Base-by-base conservation (phyloP, 208 protist genomes). In the Endotrypanum monterogeii region DNA sequence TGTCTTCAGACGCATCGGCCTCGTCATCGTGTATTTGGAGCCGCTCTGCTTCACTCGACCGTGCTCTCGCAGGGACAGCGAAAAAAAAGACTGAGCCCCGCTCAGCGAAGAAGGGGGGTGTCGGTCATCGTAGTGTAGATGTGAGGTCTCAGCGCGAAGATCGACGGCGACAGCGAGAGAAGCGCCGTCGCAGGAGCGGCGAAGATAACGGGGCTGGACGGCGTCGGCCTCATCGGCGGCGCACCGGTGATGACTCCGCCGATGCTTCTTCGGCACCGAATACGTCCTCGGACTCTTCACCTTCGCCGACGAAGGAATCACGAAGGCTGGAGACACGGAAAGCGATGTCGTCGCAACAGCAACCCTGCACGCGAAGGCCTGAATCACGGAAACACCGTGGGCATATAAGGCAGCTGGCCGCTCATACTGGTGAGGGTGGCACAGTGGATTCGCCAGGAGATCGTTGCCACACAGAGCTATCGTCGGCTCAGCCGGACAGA, bases 41-140 rank as follows among this genome's bases (percentile, higher is more conserved):
- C 67, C 67, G 67, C 37, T 35, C 67, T 55, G 67, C 67, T 11
- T 71, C 67, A 9, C 67, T 71, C 35, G 67, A 71, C 52, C 46
- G 67, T 20, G 67, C 67, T 35, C 46, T 71, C 32, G 51, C 67
- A 18, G 30, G 7, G 46, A 25, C 39, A 14, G 6, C 62, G 37
- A 35, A 8, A 44, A 54, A 8, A 68, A 52, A 20, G 44, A 23
- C 1, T 18, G 18, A 28, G 44, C 20, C 20, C 41, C 23, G 39
- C 9, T 39, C 44, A 28, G 4, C 44, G 8, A 51, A 35, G 44
- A 68, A 68, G 39, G n/a, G 14, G 39, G 3, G 23, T 25, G n/a
- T 37, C 23, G 37, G 8, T 65, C 20, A 48, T 46, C 20, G 37
- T 65, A n/a, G 8, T 48, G 32, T 25, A 35, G 58, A 16, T 44